These are phyloP conservation scores for Kodamaea nitidulidarum DNA, from an alignment of 805 yeast genomes.

Conservation along the genomic window DNA sequence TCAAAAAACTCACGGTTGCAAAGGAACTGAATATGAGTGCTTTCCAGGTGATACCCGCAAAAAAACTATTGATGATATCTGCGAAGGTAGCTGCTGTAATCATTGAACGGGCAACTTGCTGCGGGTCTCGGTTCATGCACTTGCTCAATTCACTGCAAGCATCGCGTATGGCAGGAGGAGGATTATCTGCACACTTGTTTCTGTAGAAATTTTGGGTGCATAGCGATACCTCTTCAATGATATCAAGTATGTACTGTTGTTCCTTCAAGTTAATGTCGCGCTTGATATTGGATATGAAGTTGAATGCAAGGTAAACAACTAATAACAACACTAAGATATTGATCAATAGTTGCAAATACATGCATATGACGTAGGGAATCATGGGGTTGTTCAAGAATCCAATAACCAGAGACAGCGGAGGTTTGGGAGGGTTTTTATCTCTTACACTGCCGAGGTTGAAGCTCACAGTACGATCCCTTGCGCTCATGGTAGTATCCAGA, in stretches of 20 bases:
- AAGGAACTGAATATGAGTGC: slow-evolving; percentile 49
- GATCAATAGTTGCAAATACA: slow-evolving; percentile 61
- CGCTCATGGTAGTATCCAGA: not conserved
- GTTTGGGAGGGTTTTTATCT: not conserved
- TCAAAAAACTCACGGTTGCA: slow-evolving; percentile 48
- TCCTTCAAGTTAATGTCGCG: slow-evolving; percentile 70
- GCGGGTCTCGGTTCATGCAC: slow-evolving; percentile 81
- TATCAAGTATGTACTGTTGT: slow-evolving; percentile 56
- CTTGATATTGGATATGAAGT: slow-evolving; percentile 53
- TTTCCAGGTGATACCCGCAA: slow-evolving; percentile 68
- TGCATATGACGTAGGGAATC: slow-evolving; percentile 53
- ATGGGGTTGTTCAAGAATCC: slow-evolving; percentile 33
- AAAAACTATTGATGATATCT: slow-evolving; percentile 72
- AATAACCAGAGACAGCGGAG: not conserved
- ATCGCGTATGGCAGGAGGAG: slow-evolving; percentile 73
- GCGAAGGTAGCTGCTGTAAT: slow-evolving; percentile 82
- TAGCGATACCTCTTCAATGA: slow-evolving; percentile 56
- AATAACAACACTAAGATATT: slow-evolving; percentile 50
- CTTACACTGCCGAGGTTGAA: not conserved
- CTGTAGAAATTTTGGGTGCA: slow-evolving; percentile 68
- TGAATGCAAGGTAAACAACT: slow-evolving; percentile 47
- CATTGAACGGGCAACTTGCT: slow-evolving; percentile 58
- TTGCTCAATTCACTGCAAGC: slow-evolving; percentile 71
- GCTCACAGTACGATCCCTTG: not conserved
- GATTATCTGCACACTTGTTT: slow-evolving; percentile 59